These are phyloP conservation scores for Plasmodium sp. DNA, from an alignment of 169 alveolate genomes.

Conservation along the genomic window DNA sequence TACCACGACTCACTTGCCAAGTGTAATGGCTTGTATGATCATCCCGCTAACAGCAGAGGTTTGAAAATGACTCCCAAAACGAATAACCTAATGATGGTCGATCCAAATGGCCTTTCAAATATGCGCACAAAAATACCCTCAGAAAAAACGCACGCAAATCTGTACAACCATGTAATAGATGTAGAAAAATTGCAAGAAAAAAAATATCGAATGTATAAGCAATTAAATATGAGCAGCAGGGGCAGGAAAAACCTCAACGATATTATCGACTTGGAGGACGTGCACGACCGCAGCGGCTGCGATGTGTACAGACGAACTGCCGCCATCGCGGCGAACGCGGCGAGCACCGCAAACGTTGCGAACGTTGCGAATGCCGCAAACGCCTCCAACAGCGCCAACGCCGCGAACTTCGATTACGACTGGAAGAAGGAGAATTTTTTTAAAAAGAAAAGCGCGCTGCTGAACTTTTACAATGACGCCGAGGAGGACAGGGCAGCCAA, in stretches of 20 bases:
- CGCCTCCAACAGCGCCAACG: background rate
- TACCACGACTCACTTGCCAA: background rate
- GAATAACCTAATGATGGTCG: background rate
- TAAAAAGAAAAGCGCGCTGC: background rate
- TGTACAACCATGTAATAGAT: background rate
- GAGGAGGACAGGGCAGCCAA: background rate
- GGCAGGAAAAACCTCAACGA: background rate
- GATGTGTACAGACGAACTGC: background rate
- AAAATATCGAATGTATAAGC: slow-evolving; percentile 4
- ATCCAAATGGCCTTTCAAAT: slow-evolving; percentile 7
- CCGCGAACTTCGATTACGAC: background rate
- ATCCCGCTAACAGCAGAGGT: background rate
- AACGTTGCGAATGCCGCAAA: too few species aligned
- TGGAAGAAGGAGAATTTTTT: background rate
- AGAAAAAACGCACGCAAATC: background rate
- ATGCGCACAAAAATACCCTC: background rate
- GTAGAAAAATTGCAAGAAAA: background rate
- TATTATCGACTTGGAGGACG: background rate
- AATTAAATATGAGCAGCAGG: background rate
- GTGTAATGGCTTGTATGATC: background rate
- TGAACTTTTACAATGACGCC: slow-evolving; percentile 2
- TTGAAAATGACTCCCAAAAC: background rate
- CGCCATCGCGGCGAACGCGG: background rate
- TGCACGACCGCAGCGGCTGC: background rate
- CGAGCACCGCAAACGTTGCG: too few species aligned